These are phyloP conservation scores for Zygotorulaspora chibaensis DNA, from an alignment of 805 yeast genomes.

Conservation along the genomic window DNA sequence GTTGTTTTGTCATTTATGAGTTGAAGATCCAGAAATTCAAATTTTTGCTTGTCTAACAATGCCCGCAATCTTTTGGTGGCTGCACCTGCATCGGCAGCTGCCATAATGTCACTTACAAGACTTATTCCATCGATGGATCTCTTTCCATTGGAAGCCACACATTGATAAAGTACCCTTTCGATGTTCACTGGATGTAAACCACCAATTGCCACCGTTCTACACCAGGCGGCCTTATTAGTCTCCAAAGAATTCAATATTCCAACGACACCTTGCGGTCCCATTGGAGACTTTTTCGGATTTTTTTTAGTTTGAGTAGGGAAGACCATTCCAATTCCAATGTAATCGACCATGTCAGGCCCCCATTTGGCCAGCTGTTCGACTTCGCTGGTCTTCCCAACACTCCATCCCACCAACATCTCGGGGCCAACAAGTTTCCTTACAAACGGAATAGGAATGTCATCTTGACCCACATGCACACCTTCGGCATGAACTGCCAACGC, in stretches of 20 bases:
- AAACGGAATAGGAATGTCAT: conserved; percentile 58
- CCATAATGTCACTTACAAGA: conserved; percentile 83
- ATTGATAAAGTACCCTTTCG: conserved; percentile 49
- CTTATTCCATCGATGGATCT: conserved; percentile 73
- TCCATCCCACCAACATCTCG: conserved; percentile 73
- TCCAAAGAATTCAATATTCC: conserved; percentile 47
- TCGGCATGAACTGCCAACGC: conserved; percentile 88
- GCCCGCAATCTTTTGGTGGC: conserved; percentile 44
- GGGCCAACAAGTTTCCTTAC: conserved; percentile 68
- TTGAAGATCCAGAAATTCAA: conserved; percentile 14
- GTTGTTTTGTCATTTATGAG: neutral
- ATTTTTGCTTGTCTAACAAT: conserved; percentile 20
- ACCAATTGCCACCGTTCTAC: conserved; percentile 74
- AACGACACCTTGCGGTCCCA: conserved; percentile 68
- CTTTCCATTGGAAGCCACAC: conserved; percentile 42
- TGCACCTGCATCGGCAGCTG: conserved; percentile 46
- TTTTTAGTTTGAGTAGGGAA: conserved; percentile 72
- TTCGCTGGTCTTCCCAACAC: conserved; percentile 60
- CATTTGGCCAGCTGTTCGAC: conserved; percentile 29
- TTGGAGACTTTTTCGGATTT: conserved; percentile 47
- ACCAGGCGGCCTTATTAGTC: conserved; percentile 31
- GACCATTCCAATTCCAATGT: conserved; percentile 80
- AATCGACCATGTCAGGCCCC: conserved; percentile 51
- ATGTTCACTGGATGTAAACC: conserved; percentile 67
- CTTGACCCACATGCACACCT: conserved; percentile 91